Percentiles rank a stretch among this genome's conserved stretches.
phyloP scores from a whole-genome alignment of 2,329 filamentous ascomycete genomes.

The Hypoxylon sp. region DNA sequence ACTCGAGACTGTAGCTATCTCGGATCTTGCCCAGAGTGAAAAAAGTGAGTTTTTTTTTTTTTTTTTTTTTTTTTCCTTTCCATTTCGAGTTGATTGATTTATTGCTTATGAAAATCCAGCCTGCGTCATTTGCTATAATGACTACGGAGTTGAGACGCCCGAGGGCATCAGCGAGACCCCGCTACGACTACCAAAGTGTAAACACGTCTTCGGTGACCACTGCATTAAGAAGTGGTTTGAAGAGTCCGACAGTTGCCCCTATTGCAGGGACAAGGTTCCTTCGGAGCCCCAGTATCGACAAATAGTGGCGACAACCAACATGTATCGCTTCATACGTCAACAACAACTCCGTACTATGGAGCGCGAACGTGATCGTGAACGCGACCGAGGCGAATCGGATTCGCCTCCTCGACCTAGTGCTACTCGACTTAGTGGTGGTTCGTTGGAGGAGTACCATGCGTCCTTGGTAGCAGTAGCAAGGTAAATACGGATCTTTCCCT shows the following conservation, averaged over 20 bases:
- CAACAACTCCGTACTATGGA: constrained; percentile 41
- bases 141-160: constrained; percentile 67
- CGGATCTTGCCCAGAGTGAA: constrained; percentile 60
- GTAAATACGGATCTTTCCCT: constrained; percentile 8
- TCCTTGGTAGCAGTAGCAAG: constrained; percentile 26
- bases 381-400: constrained; percentile 35
- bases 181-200: constrained; percentile 70
- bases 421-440: constrained; percentile 20
- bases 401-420: constrained; percentile 22
- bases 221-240: constrained; percentile 75
- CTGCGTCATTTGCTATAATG: constrained; percentile 74
- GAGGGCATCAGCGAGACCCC: constrained; percentile 69
- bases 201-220: constrained; percentile 72
- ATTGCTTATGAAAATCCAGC: constrained; percentile 53
- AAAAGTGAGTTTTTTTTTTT: constrained; percentile 55
- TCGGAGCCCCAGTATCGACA: constrained; percentile 56
- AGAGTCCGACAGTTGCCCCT: constrained; percentile 72
- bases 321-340: constrained; percentile 46
- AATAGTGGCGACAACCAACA: constrained; percentile 31
- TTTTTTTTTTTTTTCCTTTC: neutral
- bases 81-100: constrained; percentile 12
- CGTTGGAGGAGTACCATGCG: constrained; percentile 13
- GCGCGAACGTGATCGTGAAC: too few species aligned
- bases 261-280: constrained; percentile 71
- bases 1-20: constrained; percentile 60